Conservation (phyloP, 106 monocot genomes). For the Acorus calamus region DNA sequence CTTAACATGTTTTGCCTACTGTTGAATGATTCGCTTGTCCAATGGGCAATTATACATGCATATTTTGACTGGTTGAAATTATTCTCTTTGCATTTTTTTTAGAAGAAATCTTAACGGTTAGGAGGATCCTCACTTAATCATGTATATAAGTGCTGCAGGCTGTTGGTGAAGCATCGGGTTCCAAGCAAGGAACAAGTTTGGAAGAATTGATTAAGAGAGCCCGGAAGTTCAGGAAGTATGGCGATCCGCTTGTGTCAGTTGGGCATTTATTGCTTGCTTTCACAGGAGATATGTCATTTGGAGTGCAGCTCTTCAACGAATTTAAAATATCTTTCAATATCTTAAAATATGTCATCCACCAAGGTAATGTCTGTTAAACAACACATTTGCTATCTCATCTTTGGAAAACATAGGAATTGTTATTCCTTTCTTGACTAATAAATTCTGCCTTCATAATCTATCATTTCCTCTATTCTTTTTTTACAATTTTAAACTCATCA, state of each 20-base stretch:
- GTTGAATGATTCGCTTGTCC: too few relatives aligned
- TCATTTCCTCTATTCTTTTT: not conserved
- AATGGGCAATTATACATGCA: too few relatives aligned
- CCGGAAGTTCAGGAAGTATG: constrained; percentile 77
- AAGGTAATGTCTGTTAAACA: constrained; percentile 37
- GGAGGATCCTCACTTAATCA: not conserved
- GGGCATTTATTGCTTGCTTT: constrained; percentile 87
- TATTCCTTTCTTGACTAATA: too few relatives aligned
- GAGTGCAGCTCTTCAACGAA: constrained; percentile 81
- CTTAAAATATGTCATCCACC: constrained; percentile 59
- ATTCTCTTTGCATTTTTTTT: not conserved
- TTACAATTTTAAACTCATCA: not conserved
- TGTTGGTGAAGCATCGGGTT: constrained; percentile 87
- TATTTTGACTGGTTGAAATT: too few relatives aligned
- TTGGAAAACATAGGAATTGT: too few relatives aligned
- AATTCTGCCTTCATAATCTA: too few relatives aligned
- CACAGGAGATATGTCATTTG: constrained; percentile 78
- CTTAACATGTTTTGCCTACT: too few relatives aligned
- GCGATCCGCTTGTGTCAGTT: constrained; percentile 90
- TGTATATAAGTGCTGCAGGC: constrained; percentile 30
- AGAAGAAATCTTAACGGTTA: too few relatives aligned
- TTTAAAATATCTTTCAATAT: constrained; percentile 57
- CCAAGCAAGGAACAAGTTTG: constrained; percentile 75
- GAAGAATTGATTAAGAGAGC: constrained; percentile 89
- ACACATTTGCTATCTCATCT: not conserved